Conservation (phyloP, 768 basidiomycete genomes). For the Tulasnella calospora region DNA sequence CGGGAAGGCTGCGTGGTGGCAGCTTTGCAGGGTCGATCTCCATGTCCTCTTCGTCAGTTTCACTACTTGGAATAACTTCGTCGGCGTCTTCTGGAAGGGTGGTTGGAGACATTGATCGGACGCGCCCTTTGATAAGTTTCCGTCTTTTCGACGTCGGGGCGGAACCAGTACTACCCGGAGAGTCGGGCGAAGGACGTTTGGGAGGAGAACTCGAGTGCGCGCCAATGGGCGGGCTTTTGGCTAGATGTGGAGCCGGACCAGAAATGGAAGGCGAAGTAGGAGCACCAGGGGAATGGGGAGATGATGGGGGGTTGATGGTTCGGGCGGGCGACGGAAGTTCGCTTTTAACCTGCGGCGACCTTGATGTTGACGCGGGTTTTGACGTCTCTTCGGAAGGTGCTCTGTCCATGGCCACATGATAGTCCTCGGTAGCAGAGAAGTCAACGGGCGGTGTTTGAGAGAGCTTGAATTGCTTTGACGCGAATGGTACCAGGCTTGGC, state of each 20-base stretch:
- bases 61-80: constrained; percentile 23
- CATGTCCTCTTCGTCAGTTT: constrained; percentile 18
- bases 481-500: neutral
- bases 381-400: neutral
- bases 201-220: neutral
- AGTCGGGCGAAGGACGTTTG: neutral
- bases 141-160: neutral
- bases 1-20: neutral
- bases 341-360: neutral
- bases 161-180: neutral
- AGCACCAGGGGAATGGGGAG: neutral
- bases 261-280: neutral
- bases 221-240: neutral
- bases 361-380: neutral
- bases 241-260: neutral
- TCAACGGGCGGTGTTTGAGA: neutral
- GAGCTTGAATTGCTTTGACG: neutral
- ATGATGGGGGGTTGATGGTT: neutral
- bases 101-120: neutral
- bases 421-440: neutral
- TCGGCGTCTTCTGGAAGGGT: neutral
- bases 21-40: neutral
- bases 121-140: neutral
- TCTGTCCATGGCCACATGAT: neutral
- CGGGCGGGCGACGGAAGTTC: neutral